phyloP scores from a whole-genome alignment of 148 eudicot genomes.

The Fagopyrum esculentum region DNA sequence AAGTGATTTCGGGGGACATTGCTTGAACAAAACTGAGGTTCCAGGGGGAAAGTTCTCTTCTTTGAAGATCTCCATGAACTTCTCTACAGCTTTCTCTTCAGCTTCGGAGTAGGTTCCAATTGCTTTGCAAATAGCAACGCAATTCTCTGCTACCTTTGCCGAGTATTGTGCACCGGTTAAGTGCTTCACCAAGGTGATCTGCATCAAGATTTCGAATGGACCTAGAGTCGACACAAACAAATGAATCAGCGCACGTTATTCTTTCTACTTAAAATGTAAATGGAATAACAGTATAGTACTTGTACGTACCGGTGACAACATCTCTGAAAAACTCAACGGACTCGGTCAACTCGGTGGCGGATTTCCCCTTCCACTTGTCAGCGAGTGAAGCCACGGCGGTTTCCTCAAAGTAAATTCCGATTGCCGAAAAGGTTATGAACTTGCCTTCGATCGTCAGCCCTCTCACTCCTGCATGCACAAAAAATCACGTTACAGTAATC shows the following conservation, averaged over 20 bases:
- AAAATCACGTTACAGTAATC: neutral
- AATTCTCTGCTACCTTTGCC: slow-evolving; percentile 72
- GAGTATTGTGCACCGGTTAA: slow-evolving; percentile 71
- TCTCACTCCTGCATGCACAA: slow-evolving; percentile 55
- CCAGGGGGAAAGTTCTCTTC: slow-evolving; percentile 66
- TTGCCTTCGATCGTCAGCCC: slow-evolving; percentile 55
- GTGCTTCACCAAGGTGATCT: slow-evolving; percentile 64
- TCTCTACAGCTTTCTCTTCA: slow-evolving; percentile 46
- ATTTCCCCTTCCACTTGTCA: slow-evolving; percentile 73
- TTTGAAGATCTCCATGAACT: slow-evolving; percentile 56
- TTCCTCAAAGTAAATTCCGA: slow-evolving; percentile 60
- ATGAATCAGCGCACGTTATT: neutral
- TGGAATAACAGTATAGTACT: no score
- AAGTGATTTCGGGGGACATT: slow-evolving; percentile 33
- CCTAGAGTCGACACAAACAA: slow-evolving; percentile 29
- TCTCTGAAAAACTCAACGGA: slow-evolving; percentile 68
- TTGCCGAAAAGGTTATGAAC: slow-evolving; percentile 57
- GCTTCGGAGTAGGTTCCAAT: slow-evolving; percentile 60
- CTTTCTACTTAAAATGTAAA: no score
- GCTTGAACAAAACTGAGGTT: slow-evolving; percentile 65
- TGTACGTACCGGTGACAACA: slow-evolving; percentile 43
- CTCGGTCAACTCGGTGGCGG: slow-evolving; percentile 33
- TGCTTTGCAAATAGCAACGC: slow-evolving; percentile 59
- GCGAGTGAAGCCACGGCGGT: slow-evolving; percentile 43
- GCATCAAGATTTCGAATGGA: slow-evolving; percentile 65